These are phyloP conservation scores for Gonium pectorale DNA, from an alignment of 139 green algal genomes.

Conservation along the genomic window DNA sequence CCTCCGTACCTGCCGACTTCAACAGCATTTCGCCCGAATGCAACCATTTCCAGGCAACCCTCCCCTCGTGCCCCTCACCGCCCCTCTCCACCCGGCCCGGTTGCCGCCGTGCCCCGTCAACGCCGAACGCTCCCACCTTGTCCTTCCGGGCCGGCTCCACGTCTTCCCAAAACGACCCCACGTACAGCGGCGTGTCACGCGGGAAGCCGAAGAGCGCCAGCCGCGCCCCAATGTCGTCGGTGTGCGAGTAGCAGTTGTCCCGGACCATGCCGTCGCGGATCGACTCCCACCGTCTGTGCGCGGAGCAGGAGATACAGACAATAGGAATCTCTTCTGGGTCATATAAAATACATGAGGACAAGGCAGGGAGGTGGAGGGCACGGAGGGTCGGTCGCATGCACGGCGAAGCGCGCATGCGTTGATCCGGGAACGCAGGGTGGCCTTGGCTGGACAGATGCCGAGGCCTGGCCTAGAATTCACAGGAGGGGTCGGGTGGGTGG, in stretches of 20 bases:
- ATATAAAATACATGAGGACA: too few relatives aligned
- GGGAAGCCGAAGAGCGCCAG: constrained; percentile 16
- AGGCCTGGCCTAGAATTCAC: too few relatives aligned
- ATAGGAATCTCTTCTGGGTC: too few relatives aligned
- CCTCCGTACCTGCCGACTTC: too few relatives aligned
- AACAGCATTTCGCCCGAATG: too few relatives aligned
- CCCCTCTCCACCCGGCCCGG: not conserved
- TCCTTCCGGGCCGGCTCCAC: not conserved
- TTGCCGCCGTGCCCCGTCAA: not conserved
- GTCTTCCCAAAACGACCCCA: constrained; percentile 45
- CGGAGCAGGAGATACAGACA: too few relatives aligned
- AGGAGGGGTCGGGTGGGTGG: too few relatives aligned
- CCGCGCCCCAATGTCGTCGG: not conserved
- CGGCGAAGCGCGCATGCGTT: too few relatives aligned
- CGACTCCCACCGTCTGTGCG: constrained; percentile 6
- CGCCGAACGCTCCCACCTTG: not conserved
- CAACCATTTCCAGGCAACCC: not conserved
- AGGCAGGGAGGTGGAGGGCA: too few relatives aligned
- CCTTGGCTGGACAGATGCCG: too few relatives aligned
- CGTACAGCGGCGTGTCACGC: constrained; percentile 36
- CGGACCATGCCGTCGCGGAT: constrained; percentile 32
- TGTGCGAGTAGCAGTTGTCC: constrained; percentile 66
- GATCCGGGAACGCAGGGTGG: too few relatives aligned
- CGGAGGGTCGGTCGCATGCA: too few relatives aligned
- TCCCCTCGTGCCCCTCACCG: not conserved